Evolutionary conservation across 805 yeast genomes (phyloP).

Genomic region (Myxozyma neotropica): DNA sequence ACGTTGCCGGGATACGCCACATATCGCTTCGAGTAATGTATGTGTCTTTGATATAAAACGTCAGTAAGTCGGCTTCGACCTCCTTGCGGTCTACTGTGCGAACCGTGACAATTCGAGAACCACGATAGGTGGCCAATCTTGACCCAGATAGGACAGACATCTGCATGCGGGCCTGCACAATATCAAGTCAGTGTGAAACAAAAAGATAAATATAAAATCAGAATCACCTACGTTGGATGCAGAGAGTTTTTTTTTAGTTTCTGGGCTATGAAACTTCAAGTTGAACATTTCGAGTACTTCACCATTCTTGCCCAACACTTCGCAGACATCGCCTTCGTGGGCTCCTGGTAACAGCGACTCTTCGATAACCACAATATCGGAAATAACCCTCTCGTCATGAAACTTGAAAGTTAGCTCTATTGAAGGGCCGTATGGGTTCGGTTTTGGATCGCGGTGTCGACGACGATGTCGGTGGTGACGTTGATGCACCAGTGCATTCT

Average conservation of each 20-base stretch:
- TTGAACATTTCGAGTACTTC: conserved; percentile 23
- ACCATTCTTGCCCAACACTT: conserved; percentile 40
- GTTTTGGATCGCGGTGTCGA: conserved; percentile 1
- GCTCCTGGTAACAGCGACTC: conserved; percentile 58
- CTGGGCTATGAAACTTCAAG: conserved; percentile 19
- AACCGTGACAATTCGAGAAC: conserved; percentile 22
- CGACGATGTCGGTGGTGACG: conserved; percentile 1
- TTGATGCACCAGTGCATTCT: background rate
- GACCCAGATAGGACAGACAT: conserved; percentile 32
- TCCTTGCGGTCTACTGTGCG: conserved; percentile 18
- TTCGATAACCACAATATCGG: conserved; percentile 62
- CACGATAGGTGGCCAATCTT: conserved; percentile 22
- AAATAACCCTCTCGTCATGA: conserved; percentile 64
- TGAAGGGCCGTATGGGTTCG: conserved; percentile 10
- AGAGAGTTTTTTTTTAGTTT: conserved; percentile 21
- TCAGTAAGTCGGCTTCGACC: conserved; percentile 69
- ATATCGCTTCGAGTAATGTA: conserved; percentile 86
- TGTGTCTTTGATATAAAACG: conserved; percentile 76
- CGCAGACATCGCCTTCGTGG: conserved; percentile 66
- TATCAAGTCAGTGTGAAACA: background rate
- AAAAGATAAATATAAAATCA: background rate
- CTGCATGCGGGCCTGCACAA: conserved; percentile 10
- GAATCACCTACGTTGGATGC: conserved; percentile 16
- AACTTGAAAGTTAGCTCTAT: conserved; percentile 38
- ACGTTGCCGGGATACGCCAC: conserved; percentile 75